A percentile compares a stretch with the other conserved stretches of the same genome.
phyloP scores from a whole-genome alignment of 441 rosid species.

The Theobroma grandiflorum region DNA sequence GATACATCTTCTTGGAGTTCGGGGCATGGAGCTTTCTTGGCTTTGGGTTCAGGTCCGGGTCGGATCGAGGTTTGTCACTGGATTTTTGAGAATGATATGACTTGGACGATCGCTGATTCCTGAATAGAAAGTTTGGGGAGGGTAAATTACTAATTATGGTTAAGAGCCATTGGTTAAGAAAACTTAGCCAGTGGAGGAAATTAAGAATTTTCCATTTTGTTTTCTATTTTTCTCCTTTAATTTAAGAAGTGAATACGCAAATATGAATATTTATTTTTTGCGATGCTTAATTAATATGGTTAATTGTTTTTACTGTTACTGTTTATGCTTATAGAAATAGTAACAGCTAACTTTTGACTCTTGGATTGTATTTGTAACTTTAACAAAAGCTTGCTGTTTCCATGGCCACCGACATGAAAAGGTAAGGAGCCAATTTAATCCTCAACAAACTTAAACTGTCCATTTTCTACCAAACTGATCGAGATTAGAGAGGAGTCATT shows the following conservation, averaged over 20 bases:
- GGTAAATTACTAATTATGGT: slow-evolving; percentile 24
- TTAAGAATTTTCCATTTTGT: slow-evolving; percentile 10
- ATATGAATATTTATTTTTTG: slow-evolving; percentile 5
- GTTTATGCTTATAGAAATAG: not conserved
- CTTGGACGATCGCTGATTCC: slow-evolving; percentile 79
- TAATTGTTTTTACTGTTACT: not conserved
- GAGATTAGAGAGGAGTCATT: not conserved
- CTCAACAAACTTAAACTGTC: too few species aligned
- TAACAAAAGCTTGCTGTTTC: too few species aligned
- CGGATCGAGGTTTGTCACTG: slow-evolving; percentile 92
- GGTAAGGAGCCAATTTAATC: too few species aligned
- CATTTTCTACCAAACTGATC: too few species aligned
- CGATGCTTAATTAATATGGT: not conserved
- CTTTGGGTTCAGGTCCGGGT: slow-evolving; percentile 87
- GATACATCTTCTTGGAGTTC: slow-evolving; percentile 95
- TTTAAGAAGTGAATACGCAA: slow-evolving; percentile 21
- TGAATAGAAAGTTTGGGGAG: slow-evolving; percentile 15
- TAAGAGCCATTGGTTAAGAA: slow-evolving; percentile 33
- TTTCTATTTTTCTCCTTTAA: not conserved
- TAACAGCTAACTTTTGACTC: not conserved
- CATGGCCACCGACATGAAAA: too few species aligned
- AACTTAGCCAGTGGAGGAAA: slow-evolving; percentile 31
- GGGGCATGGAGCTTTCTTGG: slow-evolving; percentile 82
- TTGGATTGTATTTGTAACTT: too few species aligned
- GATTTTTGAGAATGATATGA: slow-evolving; percentile 95